A percentile compares a stretch with the other conserved stretches of the same genome.
These are phyloP conservation scores for Mucor plumbeus DNA, from an alignment of 371 early-diverging fungal genomes.

Conservation along the genomic window DNA sequence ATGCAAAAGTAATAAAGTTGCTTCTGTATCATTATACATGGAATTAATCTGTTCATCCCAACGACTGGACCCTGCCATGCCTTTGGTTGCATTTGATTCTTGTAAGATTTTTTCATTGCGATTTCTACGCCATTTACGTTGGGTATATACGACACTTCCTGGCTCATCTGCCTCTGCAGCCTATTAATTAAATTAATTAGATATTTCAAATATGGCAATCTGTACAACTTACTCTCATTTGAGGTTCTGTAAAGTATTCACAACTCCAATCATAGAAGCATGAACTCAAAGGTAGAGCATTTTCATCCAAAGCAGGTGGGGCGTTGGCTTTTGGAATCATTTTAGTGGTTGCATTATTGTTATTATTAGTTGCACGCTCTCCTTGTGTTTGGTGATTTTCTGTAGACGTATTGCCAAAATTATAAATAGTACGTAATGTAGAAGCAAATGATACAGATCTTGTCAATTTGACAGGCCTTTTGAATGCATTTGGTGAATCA, in stretches of 20 bases:
- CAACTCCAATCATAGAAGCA: slow-evolving; percentile 85
- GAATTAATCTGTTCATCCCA: slow-evolving; percentile 69
- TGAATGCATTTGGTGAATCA: background rate
- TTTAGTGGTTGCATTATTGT: background rate
- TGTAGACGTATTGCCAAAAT: slow-evolving; percentile 41
- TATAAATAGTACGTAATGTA: slow-evolving; percentile 54
- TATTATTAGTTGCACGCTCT: background rate
- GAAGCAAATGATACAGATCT: slow-evolving; percentile 58
- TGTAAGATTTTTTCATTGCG: slow-evolving; percentile 74
- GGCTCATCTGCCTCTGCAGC: slow-evolving; percentile 84
- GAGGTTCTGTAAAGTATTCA: slow-evolving; percentile 90
- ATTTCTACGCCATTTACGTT: slow-evolving; percentile 77
- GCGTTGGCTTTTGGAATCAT: background rate
- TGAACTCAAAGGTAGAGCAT: slow-evolving; percentile 58
- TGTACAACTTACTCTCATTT: slow-evolving; percentile 70
- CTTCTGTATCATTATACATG: slow-evolving; percentile 65
- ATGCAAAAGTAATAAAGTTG: slow-evolving; percentile 69
- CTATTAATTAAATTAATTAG: slow-evolving; percentile 33
- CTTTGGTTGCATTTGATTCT: slow-evolving; percentile 61
- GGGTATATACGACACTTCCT: slow-evolving; percentile 80
- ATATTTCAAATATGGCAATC: too few species aligned
- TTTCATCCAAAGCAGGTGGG: slow-evolving; percentile 18
- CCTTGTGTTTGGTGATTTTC: background rate
- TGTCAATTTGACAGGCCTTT: slow-evolving; percentile 43
- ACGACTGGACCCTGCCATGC: slow-evolving; percentile 54